Evolutionary conservation across 345 rosid genomes (phyloP).

Genomic region (Erysimum cheiranthoides): DNA sequence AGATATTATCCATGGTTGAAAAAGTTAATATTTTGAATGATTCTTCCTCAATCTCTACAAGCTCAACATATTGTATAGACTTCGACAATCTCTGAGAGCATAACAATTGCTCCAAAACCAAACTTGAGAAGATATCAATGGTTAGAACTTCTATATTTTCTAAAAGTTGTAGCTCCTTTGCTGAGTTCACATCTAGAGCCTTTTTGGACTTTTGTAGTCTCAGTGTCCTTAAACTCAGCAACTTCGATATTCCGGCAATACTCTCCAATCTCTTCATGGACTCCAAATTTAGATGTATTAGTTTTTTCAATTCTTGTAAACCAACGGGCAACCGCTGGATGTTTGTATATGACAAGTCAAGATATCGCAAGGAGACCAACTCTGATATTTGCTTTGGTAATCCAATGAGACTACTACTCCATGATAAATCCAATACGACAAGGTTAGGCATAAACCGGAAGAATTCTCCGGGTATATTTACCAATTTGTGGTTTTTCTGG

Average conservation of each 20-base stretch:
- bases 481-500: slow-evolving; percentile 38
- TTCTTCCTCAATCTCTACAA: not conserved
- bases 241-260: not conserved
- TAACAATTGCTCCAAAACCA: not conserved
- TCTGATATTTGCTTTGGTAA: slow-evolving; percentile 23
- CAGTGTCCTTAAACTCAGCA: not conserved
- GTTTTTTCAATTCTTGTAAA: slow-evolving; percentile 1
- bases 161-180: not conserved
- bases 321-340: not conserved
- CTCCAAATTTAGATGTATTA: slow-evolving; percentile 17
- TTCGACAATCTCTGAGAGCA: not conserved
- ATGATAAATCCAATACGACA: slow-evolving; percentile 44
- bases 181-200: not conserved
- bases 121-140: not conserved
- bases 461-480: slow-evolving; percentile 25
- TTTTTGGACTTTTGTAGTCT: slow-evolving; percentile 1
- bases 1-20: not conserved
- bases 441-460: slow-evolving; percentile 44
- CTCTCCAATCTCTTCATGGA: not conserved
- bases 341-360: slow-evolving; percentile 10
- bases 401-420: slow-evolving; percentile 14
- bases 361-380: slow-evolving; percentile 32
- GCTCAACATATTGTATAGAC: not conserved
- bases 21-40: not conserved
- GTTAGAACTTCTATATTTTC: slow-evolving; percentile 5